Evolutionary conservation across 2,329 filamentous ascomycete genomes (phyloP).

Genomic region (Triangularia verruculosa): DNA sequence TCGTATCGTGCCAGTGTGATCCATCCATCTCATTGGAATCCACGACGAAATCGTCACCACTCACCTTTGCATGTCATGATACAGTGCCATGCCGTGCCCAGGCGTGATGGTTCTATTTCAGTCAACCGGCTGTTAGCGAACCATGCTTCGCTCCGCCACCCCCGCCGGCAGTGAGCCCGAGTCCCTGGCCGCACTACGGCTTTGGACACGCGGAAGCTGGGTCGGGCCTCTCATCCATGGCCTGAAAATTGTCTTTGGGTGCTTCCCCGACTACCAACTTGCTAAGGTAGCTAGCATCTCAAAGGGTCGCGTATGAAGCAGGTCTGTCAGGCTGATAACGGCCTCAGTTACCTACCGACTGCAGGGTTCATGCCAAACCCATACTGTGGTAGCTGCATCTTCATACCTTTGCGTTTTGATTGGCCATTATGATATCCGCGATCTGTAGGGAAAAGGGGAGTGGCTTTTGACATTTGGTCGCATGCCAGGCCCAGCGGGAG

Average conservation of each 20-base stretch:
- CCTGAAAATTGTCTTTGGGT: no score
- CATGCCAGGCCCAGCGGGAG: not conserved
- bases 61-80: not conserved
- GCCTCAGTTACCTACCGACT: no score
- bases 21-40: not conserved
- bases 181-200: not conserved
- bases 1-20: not conserved
- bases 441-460: conserved; percentile 25
- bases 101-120: conserved; percentile 4
- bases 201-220: not conserved
- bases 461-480: conserved; percentile 10
- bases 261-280: no score
- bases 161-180: conserved; percentile 13
- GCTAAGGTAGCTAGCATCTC: no score
- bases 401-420: conserved; percentile 14
- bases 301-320: no score
- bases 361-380: conserved; percentile 4
- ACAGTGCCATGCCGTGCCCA: not conserved
- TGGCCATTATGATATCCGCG: conserved; percentile 7
- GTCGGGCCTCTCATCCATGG: not conserved
- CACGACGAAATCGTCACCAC: not conserved
- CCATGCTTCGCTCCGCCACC: conserved; percentile 15
- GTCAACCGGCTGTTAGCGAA: not conserved
- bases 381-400: not conserved
- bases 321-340: not conserved